Percentiles rank a stretch among this genome's conserved stretches.
phyloP scores from a whole-genome alignment of 139 green algal species.

The Spirogloea muscicola region DNA sequence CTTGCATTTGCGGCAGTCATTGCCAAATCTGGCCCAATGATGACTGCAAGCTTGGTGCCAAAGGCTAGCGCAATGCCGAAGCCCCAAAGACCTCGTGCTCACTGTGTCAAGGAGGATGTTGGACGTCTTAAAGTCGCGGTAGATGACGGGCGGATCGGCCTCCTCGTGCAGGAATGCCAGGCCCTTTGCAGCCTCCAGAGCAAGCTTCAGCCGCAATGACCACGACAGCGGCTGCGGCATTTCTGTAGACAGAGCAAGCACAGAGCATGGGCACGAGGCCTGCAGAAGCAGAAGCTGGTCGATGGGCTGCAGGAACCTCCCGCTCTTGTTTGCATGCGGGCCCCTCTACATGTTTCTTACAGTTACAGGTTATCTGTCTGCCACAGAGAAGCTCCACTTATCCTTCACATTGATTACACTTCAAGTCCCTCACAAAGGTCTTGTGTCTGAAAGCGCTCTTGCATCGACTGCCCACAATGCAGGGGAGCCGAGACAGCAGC shows the following conservation, averaged over 20 bases:
- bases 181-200: slow-evolving; percentile 19
- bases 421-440: neutral
- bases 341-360: too few species aligned
- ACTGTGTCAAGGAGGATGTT: slow-evolving; percentile 57
- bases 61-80: neutral
- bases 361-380: too few species aligned
- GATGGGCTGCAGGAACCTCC: neutral
- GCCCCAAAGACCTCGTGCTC: neutral
- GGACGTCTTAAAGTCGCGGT: slow-evolving; percentile 57
- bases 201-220: slow-evolving; percentile 21
- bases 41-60: neutral
- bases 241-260: neutral
- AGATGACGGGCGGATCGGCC: slow-evolving; percentile 43
- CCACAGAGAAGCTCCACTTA: neutral
- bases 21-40: neutral
- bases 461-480: neutral
- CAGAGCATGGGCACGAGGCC: neutral
- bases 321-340: too few species aligned
- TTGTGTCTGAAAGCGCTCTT: neutral
- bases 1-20: neutral
- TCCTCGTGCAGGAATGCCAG: slow-evolving; percentile 53
- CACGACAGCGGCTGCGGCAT: neutral
- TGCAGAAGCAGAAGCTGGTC: neutral
- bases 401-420: neutral
- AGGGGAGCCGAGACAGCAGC: neutral